A percentile compares a stretch with the other conserved stretches of the same genome.
phyloP scores from a whole-genome alignment of 1,284 basidiomycete species.

The Cryptococcus sp. region DNA sequence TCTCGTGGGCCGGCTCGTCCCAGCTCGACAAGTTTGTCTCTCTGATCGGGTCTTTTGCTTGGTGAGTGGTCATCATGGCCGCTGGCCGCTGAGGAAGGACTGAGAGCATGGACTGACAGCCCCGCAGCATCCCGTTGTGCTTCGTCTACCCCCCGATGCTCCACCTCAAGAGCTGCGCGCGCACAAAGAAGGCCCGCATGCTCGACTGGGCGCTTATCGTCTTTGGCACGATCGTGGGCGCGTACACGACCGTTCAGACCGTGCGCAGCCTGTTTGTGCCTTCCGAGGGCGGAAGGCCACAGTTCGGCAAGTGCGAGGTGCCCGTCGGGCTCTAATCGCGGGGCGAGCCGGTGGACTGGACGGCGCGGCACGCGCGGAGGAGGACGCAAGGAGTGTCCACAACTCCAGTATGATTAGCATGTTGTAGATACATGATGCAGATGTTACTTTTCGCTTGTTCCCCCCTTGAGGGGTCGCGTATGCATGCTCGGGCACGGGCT shows the following conservation, averaged over 20 bases:
- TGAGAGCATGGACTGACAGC: slow-evolving; percentile 1
- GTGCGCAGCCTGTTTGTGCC: slow-evolving; percentile 41
- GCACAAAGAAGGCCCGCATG: slow-evolving; percentile 64
- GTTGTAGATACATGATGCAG: too few species aligned
- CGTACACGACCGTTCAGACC: slow-evolving; percentile 63
- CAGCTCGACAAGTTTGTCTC: slow-evolving; percentile 97
- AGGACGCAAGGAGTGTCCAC: too few species aligned
- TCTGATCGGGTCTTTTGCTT: slow-evolving; percentile 89
- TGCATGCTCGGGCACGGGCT: too few species aligned
- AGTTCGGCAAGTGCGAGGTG: slow-evolving; percentile 44
- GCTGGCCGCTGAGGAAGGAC: background rate
- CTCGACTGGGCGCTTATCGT: slow-evolving; percentile 73
- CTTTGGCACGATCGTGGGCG: slow-evolving; percentile 77
- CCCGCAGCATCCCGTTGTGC: slow-evolving; percentile 77
- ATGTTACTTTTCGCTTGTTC: too few species aligned
- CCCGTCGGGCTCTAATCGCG: slow-evolving; percentile 14
- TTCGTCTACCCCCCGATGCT: slow-evolving; percentile 93
- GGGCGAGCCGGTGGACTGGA: background rate
- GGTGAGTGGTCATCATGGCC: slow-evolving; percentile 65
- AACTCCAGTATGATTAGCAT: too few species aligned
- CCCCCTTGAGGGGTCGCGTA: too few species aligned
- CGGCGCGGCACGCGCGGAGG: too few species aligned
- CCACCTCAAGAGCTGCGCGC: slow-evolving; percentile 83
- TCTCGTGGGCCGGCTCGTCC: slow-evolving; percentile 80
- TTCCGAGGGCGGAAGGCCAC: slow-evolving; percentile 16